Conservation (phyloP, 2,329 filamentous ascomycete species). For the Neofusicoccum sp. region DNA sequence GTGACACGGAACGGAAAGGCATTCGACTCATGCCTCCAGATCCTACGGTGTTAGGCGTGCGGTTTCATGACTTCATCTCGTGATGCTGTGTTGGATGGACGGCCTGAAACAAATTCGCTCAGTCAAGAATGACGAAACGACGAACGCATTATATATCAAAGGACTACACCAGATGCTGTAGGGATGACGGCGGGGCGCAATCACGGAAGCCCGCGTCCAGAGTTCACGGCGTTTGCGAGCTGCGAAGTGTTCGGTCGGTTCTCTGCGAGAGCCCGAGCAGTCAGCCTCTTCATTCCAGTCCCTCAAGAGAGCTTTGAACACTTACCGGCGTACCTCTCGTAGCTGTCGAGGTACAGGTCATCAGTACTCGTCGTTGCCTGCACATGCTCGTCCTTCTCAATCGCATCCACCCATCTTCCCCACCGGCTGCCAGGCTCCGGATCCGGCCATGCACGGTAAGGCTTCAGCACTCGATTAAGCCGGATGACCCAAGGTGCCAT, state of each 20-base stretch:
- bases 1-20: background rate
- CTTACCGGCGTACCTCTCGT: slow-evolving; percentile 64
- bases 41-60: background rate
- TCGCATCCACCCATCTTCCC: slow-evolving; percentile 69
- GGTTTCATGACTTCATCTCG: background rate
- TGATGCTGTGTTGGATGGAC: background rate
- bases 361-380: slow-evolving; percentile 68
- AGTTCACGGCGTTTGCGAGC: slow-evolving; percentile 62
- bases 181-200: background rate
- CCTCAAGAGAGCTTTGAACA: slow-evolving; percentile 21
- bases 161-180: background rate
- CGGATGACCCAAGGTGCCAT: slow-evolving; percentile 75
- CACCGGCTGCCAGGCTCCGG: slow-evolving; percentile 66
- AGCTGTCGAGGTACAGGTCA: slow-evolving; percentile 67
- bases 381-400: slow-evolving; percentile 66
- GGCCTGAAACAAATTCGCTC: background rate
- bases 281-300: background rate
- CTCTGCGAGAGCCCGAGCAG: slow-evolving; percentile 40
- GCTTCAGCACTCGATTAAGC: slow-evolving; percentile 65
- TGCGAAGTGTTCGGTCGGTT: slow-evolving; percentile 63
- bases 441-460: slow-evolving; percentile 67
- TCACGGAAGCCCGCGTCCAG: slow-evolving; percentile 57
- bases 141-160: background rate
- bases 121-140: background rate
- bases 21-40: background rate